Evolutionary conservation across 2,329 filamentous ascomycete species (phyloP).

Genomic region (Colletotrichum eleusines): DNA sequence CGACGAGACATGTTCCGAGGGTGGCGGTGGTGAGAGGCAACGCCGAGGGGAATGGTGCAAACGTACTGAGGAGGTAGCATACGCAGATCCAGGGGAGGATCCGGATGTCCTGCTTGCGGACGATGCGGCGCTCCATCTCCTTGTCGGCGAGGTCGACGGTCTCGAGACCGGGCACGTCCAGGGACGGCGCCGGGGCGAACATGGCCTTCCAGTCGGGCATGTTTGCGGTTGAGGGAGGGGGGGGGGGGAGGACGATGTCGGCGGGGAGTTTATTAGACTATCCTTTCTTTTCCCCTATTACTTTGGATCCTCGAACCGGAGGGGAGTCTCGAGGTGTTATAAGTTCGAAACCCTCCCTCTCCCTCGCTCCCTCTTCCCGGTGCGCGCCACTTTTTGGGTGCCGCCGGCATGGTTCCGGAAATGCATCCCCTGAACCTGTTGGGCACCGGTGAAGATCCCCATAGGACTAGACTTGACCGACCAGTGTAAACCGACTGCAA

Average conservation of each 20-base stretch:
- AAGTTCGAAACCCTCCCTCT: neutral
- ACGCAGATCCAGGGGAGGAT: conserved; percentile 52
- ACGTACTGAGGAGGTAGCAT: conserved; percentile 49
- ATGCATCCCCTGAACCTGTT: conserved; percentile 35
- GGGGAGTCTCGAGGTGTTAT: conserved; percentile 12
- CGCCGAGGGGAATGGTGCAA: no score
- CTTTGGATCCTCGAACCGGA: neutral
- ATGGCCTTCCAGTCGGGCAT: conserved; percentile 42
- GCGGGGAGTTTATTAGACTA: neutral
- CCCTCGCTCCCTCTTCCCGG: neutral
- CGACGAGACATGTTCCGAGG: neutral
- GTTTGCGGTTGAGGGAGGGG: neutral
- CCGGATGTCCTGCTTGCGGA: conserved; percentile 50
- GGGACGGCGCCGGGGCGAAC: conserved; percentile 45
- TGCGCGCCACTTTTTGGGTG: conserved; percentile 4
- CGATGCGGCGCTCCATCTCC: conserved; percentile 51
- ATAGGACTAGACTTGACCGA: no score
- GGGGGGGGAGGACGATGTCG: neutral
- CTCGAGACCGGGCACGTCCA: conserved; percentile 51
- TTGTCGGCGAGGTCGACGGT: conserved; percentile 51
- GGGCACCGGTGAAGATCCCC: conserved; percentile 15
- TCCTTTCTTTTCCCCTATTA: neutral
- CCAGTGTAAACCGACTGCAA: neutral
- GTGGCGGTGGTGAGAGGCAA: neutral
- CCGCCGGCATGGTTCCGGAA: conserved; percentile 30